These are phyloP conservation scores for Pseudogymnoascus sp. DNA, from an alignment of 2,329 filamentous ascomycete species.

Conservation along the genomic window DNA sequence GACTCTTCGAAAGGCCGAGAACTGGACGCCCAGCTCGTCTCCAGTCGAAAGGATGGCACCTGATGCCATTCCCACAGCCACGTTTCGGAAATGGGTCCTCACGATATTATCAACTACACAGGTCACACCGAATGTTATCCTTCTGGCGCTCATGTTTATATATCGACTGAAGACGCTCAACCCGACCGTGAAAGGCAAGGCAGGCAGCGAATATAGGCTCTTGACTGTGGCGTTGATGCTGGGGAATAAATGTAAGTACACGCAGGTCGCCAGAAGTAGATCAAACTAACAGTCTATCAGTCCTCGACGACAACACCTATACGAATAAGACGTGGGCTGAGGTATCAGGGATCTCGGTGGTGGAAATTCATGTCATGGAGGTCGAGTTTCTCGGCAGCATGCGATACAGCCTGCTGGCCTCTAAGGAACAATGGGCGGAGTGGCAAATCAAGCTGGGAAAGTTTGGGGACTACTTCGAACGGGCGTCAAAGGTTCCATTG, in stretches of 20 bases:
- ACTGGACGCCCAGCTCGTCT: slow-evolving; percentile 31
- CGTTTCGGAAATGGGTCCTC: slow-evolving; percentile 90
- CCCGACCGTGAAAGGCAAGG: slow-evolving; percentile 78
- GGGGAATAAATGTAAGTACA: slow-evolving; percentile 78
- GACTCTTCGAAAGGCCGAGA: slow-evolving; percentile 67
- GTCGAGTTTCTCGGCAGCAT: slow-evolving; percentile 99
- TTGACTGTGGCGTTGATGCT: slow-evolving; percentile 95
- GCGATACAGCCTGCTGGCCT: slow-evolving; percentile 85
- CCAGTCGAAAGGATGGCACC: slow-evolving; percentile 49
- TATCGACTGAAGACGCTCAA: slow-evolving; percentile 89
- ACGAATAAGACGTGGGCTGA: slow-evolving; percentile 99
- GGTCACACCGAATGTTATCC: slow-evolving; percentile 89
- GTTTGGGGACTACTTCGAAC: slow-evolving; percentile 61
- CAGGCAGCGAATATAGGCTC: slow-evolving; percentile 86
- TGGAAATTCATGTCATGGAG: slow-evolving; percentile 98
- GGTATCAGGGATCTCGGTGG: slow-evolving; percentile 86
- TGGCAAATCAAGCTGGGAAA: slow-evolving; percentile 79
- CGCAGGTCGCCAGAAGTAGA: background rate
- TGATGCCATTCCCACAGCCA: slow-evolving; percentile 67
- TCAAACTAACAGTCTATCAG: slow-evolving; percentile 34
- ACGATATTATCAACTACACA: slow-evolving; percentile 88
- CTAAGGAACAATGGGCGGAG: slow-evolving; percentile 73
- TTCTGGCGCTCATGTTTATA: slow-evolving; percentile 84
- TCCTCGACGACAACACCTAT: slow-evolving; percentile 97
- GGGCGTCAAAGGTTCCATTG: slow-evolving; percentile 22